phyloP scores from a whole-genome alignment of 129 eudicot species.

The Arctium lappa region DNA sequence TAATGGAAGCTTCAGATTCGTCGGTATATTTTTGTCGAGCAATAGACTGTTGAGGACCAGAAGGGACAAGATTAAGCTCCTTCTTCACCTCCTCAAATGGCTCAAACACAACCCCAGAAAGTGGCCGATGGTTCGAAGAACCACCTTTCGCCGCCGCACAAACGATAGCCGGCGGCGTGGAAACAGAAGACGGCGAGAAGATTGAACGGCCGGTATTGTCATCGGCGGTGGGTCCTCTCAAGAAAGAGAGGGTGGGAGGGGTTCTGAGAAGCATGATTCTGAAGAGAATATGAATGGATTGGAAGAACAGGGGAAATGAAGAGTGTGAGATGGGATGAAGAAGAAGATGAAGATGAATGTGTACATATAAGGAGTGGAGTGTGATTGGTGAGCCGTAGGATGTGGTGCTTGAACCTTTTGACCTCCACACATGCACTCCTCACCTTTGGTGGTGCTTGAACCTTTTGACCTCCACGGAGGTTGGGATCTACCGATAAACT shows the following conservation, averaged over 20 bases:
- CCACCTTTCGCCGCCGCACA: constrained; percentile 44
- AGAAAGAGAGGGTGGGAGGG: constrained; percentile 32
- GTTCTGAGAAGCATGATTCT: constrained; percentile 50
- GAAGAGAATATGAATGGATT: neutral
- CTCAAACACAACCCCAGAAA: constrained; percentile 71
- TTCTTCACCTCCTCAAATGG: constrained; percentile 94
- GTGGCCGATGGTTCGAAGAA: constrained; percentile 42
- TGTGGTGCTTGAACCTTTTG: too few relatives aligned
- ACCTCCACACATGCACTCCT: too few relatives aligned
- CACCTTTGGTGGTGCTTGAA: too few relatives aligned
- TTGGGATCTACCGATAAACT: too few relatives aligned
- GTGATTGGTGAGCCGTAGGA: constrained; percentile 30
- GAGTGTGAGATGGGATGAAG: neutral
- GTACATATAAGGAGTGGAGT: neutral
- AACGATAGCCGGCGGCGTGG: constrained; percentile 20
- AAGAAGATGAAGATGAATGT: constrained; percentile 7
- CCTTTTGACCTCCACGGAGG: too few relatives aligned
- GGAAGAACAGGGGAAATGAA: neutral
- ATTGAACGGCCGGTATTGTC: neutral
- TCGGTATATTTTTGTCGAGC: constrained; percentile 74
- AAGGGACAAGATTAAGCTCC: constrained; percentile 71
- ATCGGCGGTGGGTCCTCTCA: constrained; percentile 18
- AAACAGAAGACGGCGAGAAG: constrained; percentile 11
- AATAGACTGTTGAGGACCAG: constrained; percentile 59
- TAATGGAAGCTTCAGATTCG: constrained; percentile 65